Conservation (phyloP, 192 early-diverging fungal species). For the Martensiomyces pterosporus region DNA sequence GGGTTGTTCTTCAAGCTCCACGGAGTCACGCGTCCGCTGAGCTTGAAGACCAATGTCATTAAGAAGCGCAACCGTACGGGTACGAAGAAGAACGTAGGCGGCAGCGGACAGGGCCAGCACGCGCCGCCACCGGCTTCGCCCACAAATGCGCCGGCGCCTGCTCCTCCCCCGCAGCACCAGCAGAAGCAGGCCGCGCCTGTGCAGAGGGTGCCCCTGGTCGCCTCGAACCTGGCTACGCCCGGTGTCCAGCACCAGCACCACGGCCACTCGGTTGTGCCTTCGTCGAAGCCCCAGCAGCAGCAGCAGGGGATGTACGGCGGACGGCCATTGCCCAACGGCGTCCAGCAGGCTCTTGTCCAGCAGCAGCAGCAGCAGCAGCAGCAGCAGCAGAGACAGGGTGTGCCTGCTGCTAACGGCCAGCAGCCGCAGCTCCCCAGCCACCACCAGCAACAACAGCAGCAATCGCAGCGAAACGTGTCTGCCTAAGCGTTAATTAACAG, state of each 20-base stretch:
- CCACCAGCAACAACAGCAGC: conserved; percentile 3
- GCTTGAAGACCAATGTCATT: conserved; percentile 91
- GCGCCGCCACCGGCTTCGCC: neutral
- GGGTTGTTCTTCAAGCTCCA: conserved; percentile 96
- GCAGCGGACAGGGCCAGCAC: neutral
- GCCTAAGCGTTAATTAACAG: too few relatives aligned
- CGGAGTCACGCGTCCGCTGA: conserved; percentile 86
- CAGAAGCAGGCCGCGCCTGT: neutral
- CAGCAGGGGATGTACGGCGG: too few relatives aligned
- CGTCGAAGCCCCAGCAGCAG: too few relatives aligned
- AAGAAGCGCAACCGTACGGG: conserved; percentile 84
- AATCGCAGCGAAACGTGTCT: neutral
- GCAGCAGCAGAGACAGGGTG: neutral
- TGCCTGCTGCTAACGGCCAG: neutral
- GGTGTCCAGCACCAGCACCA: too few relatives aligned
- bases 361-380: conserved; percentile 4
- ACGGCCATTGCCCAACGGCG: too few relatives aligned
- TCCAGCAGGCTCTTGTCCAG: too few relatives aligned
- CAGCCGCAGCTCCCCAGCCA: neutral
- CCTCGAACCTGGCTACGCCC: neutral
- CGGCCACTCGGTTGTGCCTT: too few relatives aligned
- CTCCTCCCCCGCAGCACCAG: neutral
- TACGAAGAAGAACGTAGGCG: conserved; percentile 16
- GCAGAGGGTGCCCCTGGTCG: neutral
- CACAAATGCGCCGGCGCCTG: neutral